Percentiles rank a stretch among this genome's conserved stretches.
Conservation (phyloP, 2,329 filamentous ascomycete genomes). For the Decorospora gaudefroyi region DNA sequence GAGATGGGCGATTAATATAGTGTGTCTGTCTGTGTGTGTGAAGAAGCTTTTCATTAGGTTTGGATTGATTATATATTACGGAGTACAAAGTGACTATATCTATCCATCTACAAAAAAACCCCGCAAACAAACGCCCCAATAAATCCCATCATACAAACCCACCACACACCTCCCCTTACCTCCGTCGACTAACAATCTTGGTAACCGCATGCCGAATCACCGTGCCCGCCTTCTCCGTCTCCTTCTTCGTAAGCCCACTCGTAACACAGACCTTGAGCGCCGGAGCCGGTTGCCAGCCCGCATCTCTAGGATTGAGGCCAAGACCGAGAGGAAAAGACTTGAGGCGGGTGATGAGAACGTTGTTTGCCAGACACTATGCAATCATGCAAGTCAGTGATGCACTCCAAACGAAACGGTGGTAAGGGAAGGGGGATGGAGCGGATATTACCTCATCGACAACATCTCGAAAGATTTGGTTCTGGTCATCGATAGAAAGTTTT, state of each 20-base stretch:
- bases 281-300: slow-evolving; percentile 69
- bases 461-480: slow-evolving; percentile 84
- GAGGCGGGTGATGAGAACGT: slow-evolving; percentile 83
- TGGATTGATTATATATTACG: too few relatives aligned
- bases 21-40: too few relatives aligned
- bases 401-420: background rate
- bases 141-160: too few relatives aligned
- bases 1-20: too few relatives aligned
- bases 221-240: slow-evolving; percentile 90
- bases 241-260: slow-evolving; percentile 84
- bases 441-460: slow-evolving; percentile 87
- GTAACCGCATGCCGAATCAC: slow-evolving; percentile 90
- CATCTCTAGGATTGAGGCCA: slow-evolving; percentile 68
- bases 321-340: slow-evolving; percentile 70
- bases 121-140: too few relatives aligned
- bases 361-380: slow-evolving; percentile 75
- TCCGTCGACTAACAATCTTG: slow-evolving; percentile 74
- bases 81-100: too few relatives aligned
- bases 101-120: too few relatives aligned
- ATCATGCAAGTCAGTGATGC: background rate
- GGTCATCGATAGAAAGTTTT: slow-evolving; percentile 71
- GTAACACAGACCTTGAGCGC: slow-evolving; percentile 92
- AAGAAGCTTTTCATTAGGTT: too few relatives aligned
- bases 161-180: too few relatives aligned
- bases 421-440: too few relatives aligned